Conservation (phyloP, 371 early-diverging fungal species). For the Gilbertella persicaria region DNA sequence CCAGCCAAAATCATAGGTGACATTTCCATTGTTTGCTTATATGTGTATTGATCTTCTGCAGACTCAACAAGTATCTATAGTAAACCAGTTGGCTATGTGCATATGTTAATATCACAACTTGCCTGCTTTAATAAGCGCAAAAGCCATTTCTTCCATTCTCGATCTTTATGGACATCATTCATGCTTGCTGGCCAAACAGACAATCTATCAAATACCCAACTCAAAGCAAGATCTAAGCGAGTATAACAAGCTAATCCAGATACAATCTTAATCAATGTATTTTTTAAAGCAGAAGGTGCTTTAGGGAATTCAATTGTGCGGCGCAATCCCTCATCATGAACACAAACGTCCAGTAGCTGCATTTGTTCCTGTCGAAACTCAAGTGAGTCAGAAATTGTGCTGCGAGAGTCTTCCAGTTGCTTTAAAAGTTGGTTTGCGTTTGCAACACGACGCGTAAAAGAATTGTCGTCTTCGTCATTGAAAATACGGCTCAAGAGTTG, state of each 20-base stretch:
- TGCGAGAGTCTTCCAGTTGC: constrained; percentile 33
- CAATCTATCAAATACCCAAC: constrained; percentile 31
- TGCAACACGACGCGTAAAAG: constrained; percentile 24
- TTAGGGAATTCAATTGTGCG: constrained; percentile 34
- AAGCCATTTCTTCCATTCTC: constrained; percentile 33
- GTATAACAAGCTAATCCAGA: constrained; percentile 36
- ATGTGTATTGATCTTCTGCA: constrained; percentile 17
- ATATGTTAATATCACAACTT: neutral
- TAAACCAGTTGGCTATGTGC: neutral
- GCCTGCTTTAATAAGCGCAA: constrained; percentile 22
- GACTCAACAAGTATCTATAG: constrained; percentile 17
- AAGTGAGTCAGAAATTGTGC: constrained; percentile 20
- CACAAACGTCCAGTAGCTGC: constrained; percentile 36
- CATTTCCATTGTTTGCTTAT: constrained; percentile 26
- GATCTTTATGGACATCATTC: constrained; percentile 11
- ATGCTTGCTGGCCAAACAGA: constrained; percentile 4
- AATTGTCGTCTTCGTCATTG: constrained; percentile 33
- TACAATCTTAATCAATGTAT: constrained; percentile 16
- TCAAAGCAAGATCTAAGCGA: constrained; percentile 34
- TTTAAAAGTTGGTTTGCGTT: constrained; percentile 28
- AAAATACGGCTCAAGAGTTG: constrained; percentile 31
- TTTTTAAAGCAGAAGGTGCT: constrained; percentile 22
- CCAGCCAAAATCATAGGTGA: constrained; percentile 27
- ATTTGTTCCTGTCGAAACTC: constrained; percentile 39
- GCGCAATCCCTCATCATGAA: constrained; percentile 28